Evolutionary conservation across 2,329 filamentous ascomycete genomes (phyloP), one percentile per base, ranked within the genome.

Genomic region (Penicillium sp.): DNA sequence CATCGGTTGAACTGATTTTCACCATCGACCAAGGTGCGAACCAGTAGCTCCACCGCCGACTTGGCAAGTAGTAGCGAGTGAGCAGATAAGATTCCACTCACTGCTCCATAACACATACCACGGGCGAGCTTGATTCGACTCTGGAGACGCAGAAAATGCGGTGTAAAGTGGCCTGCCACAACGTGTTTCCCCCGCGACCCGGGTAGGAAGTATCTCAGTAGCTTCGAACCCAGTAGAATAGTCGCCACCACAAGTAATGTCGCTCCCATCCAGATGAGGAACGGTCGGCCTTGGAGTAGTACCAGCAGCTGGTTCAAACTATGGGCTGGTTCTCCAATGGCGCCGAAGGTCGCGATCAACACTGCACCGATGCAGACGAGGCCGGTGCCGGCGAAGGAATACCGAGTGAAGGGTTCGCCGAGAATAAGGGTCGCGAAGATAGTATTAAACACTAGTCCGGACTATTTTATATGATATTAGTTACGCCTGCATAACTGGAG

Each of bases 391-490:
- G 90, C 85, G 37, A 96, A 82, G n/a, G 93, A 97, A 84, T 92
- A 96, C 73, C 85, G 86, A 52, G 95, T 98, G 76, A 98, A 99
- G 4, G 93, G 91, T 76, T 99, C 93, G 69, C 90, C 88, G 48
- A 99, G 84, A 68, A 98, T 91, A 56, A 98, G 79, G 45, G 92
- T 96, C 60, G 95, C 95, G 82, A 96, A 96, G 75, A 98, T 91
- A 56, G 93, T 96, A 80, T 99, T 99, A 82, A 99, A 99, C 60
- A 99, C 95, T 54, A 99, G 83, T 45, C 95, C 95, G 3, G 93
- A 96, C 72, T 84, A 65, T 57, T 55, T 31, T n/a, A 33, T 24
- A 14, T 47, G 43, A 55, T 61, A 65, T 56, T 39, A 56, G 22
- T 53, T 37, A 53, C 37, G 22, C 44, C 10, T 45, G 45, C 43